Evolutionary conservation across 441 rosid genomes (phyloP).

Genomic region (Breynia disticha): DNA sequence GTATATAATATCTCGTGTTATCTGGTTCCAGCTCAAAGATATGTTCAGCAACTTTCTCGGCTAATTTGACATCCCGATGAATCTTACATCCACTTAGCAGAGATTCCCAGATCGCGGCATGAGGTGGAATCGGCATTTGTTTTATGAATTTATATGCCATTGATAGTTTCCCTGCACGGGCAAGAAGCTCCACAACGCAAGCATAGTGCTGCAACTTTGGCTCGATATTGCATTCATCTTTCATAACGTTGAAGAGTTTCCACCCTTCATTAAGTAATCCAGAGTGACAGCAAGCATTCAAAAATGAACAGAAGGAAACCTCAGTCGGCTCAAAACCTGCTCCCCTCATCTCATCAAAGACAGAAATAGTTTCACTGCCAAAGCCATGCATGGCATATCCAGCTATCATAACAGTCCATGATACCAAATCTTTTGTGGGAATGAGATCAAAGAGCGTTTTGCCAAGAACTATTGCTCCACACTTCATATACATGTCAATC

Average conservation of each 20-base stretch:
- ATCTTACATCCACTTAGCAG: constrained; percentile 55
- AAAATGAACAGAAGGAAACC: constrained; percentile 49
- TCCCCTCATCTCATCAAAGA: constrained; percentile 40
- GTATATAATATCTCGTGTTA: constrained; percentile 55
- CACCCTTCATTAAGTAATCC: constrained; percentile 64
- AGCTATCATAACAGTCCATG: constrained; percentile 77
- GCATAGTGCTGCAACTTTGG: constrained; percentile 62
- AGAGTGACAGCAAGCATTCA: constrained; percentile 66
- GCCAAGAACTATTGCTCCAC: constrained; percentile 51
- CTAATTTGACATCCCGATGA: constrained; percentile 55
- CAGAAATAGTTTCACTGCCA: constrained; percentile 46
- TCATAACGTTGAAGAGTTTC: constrained; percentile 64
- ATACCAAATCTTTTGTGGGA: constrained; percentile 51
- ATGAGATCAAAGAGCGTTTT: constrained; percentile 43
- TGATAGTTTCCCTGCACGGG: constrained; percentile 42
- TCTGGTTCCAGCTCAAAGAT: constrained; percentile 63
- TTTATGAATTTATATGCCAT: constrained; percentile 51
- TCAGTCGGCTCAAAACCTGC: constrained; percentile 41
- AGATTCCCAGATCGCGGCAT: constrained; percentile 68
- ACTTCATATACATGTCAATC: constrained; percentile 59
- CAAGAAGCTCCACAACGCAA: constrained; percentile 68
- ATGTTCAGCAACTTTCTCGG: constrained; percentile 62
- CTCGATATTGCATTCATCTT: constrained; percentile 43
- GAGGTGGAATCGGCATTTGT: constrained; percentile 50
- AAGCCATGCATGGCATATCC: constrained; percentile 83